Percentiles rank a stretch among this genome's conserved stretches.
Evolutionary conservation across 305 asterid species (phyloP).

Genomic region (Fraxinus angustifolia): DNA sequence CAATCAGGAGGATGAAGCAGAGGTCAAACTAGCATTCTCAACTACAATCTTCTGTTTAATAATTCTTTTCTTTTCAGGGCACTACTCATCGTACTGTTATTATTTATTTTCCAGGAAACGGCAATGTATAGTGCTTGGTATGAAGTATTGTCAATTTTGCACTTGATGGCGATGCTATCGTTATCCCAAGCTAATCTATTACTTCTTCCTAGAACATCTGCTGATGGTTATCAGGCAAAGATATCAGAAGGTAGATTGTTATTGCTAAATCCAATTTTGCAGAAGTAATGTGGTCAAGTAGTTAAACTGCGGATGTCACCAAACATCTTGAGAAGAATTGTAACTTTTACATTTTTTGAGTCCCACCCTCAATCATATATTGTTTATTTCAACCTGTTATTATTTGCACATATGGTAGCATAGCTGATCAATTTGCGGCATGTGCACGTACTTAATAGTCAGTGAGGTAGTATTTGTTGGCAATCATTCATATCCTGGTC

Average conservation of each 20-base stretch:
- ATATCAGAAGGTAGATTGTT: constrained; percentile 83
- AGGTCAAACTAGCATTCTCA: constrained; percentile 49
- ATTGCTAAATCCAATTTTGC: background rate
- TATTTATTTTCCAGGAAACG: constrained; percentile 62
- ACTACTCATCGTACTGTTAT: constrained; percentile 24
- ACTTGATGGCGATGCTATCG: constrained; percentile 90
- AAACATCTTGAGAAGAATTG: background rate
- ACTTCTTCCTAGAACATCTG: constrained; percentile 88
- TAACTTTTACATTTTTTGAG: background rate
- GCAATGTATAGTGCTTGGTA: constrained; percentile 89
- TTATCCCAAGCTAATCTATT: constrained; percentile 87
- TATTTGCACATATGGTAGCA: constrained; percentile 3
- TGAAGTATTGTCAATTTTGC: constrained; percentile 81
- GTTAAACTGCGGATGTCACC: background rate
- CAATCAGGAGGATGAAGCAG: constrained; percentile 96
- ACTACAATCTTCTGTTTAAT: constrained; percentile 11
- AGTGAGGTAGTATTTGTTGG: background rate
- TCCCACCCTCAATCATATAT: background rate
- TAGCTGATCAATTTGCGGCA: background rate
- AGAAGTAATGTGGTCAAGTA: constrained; percentile 4
- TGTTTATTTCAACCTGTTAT: background rate
- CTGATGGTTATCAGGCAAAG: constrained; percentile 85
- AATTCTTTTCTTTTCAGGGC: constrained; percentile 20
- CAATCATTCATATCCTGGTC: background rate
- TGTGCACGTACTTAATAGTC: background rate